A percentile compares a stretch with the other conserved stretches of the same genome.
Conservation (phyloP, 805 yeast genomes). For the Suhomyces faveliae region DNA sequence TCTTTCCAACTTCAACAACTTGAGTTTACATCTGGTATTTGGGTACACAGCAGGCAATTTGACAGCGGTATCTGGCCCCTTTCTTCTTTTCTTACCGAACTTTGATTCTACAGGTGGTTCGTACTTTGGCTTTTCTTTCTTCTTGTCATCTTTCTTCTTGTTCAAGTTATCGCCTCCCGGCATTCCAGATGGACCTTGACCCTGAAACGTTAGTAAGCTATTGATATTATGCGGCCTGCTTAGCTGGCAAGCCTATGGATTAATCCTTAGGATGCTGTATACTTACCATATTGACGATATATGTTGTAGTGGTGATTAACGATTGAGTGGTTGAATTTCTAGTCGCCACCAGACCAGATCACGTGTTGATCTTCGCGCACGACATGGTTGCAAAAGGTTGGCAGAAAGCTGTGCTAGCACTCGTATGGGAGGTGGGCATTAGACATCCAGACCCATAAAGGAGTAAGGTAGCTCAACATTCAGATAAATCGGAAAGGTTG, state of each 20-base stretch:
- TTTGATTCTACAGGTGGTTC: slow-evolving; percentile 98
- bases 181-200: slow-evolving; percentile 57
- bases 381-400: background rate
- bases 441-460: no score
- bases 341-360: slow-evolving; percentile 1
- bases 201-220: slow-evolving; percentile 27
- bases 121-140: slow-evolving; percentile 90
- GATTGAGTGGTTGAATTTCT: slow-evolving; percentile 6
- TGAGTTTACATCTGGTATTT: slow-evolving; percentile 88
- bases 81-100: slow-evolving; percentile 89
- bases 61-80: slow-evolving; percentile 83
- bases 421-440: no score
- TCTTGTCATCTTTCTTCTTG: slow-evolving; percentile 55
- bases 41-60: slow-evolving; percentile 89
- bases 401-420: no score
- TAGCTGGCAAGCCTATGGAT: no score
- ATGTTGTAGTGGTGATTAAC: background rate
- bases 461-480: no score
- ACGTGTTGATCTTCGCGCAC: background rate
- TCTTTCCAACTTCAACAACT: slow-evolving; percentile 87
- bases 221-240: background rate
- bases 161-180: slow-evolving; percentile 47
- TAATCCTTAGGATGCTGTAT: background rate
- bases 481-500: no score
- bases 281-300: slow-evolving; percentile 12